These are phyloP conservation scores for Neoboletus brunneissimus DNA, from an alignment of 768 basidiomycete genomes.

Conservation along the genomic window DNA sequence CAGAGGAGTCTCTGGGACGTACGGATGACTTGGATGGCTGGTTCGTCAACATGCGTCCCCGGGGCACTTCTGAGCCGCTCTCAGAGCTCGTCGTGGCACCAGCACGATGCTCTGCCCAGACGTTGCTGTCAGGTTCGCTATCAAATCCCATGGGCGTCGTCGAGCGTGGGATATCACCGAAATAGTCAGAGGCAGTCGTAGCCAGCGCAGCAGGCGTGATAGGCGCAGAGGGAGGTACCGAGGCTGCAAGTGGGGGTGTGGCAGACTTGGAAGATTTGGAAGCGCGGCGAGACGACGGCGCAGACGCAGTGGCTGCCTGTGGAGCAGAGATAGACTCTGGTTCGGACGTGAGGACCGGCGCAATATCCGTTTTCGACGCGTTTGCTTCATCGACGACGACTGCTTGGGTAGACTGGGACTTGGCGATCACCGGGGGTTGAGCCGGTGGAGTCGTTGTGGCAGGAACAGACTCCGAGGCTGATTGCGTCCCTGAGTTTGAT, in stretches of 20 bases:
- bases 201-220: constrained; percentile 24
- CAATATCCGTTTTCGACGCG: constrained; percentile 37
- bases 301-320: background rate
- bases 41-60: constrained; percentile 17
- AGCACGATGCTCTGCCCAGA: constrained; percentile 28
- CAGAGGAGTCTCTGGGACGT: constrained; percentile 25
- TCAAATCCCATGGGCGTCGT: constrained; percentile 24
- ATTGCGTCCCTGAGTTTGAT: constrained; percentile 22
- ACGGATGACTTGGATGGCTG: constrained; percentile 26
- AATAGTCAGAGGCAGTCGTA: constrained; percentile 13
- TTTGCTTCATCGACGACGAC: constrained; percentile 14
- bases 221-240: constrained; percentile 20
- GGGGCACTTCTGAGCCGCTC: constrained; percentile 18
- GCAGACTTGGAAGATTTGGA: constrained; percentile 22
- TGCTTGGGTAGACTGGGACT: background rate
- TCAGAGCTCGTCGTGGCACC: constrained; percentile 10
- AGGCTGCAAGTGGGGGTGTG: constrained; percentile 17
- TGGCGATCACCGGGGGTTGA: constrained; percentile 4
- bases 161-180: constrained; percentile 26
- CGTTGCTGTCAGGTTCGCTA: constrained; percentile 21
- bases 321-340: constrained; percentile 35
- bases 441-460: constrained; percentile 13
- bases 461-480: constrained; percentile 16
- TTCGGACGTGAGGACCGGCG: constrained; percentile 49
- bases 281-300: constrained; percentile 13